Conservation (phyloP, 2,329 filamentous ascomycete genomes). For the Gaeumannomyces sp. region DNA sequence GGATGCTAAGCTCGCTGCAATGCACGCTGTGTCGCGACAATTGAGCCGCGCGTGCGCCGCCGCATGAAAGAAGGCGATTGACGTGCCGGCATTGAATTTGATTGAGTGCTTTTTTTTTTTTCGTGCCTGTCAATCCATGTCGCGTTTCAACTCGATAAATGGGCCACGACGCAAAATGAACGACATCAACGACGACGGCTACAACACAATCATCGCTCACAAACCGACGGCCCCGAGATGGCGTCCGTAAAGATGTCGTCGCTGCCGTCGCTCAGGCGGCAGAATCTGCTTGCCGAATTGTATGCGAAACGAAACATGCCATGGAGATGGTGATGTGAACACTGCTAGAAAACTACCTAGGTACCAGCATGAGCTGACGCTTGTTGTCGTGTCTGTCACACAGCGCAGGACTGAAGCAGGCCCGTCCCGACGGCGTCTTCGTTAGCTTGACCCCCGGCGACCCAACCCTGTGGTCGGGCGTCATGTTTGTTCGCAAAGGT, state of each 20-base stretch:
- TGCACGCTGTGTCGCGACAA: neutral
- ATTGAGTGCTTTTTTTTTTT: neutral
- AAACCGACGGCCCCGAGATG: slow-evolving; percentile 28
- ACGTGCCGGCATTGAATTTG: neutral
- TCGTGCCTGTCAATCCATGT: too few species aligned
- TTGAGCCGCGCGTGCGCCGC: neutral
- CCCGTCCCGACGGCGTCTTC: slow-evolving; percentile 81
- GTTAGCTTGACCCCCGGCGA: slow-evolving; percentile 78
- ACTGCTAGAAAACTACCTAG: neutral
- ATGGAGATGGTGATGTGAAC: too few species aligned
- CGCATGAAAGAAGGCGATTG: neutral
- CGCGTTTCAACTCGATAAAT: neutral
- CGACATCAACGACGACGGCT: neutral
- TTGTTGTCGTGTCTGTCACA: slow-evolving; percentile 21
- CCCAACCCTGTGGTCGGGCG: slow-evolving; percentile 78
- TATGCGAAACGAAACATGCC: slow-evolving; percentile 35
- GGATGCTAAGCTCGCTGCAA: neutral
- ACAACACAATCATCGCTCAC: neutral
- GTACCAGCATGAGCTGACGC: slow-evolving; percentile 9
- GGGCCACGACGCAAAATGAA: neutral
- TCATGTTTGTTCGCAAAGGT: slow-evolving; percentile 88
- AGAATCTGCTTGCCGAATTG: slow-evolving; percentile 79
- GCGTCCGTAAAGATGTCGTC: slow-evolving; percentile 35
- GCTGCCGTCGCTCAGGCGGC: slow-evolving; percentile 57
- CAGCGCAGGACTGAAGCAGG: slow-evolving; percentile 74